Evolutionary conservation across 192 early-diverging fungal genomes (phyloP), one percentile per base, ranked within the genome.

Genomic region (Backusella mclennaniae): DNA sequence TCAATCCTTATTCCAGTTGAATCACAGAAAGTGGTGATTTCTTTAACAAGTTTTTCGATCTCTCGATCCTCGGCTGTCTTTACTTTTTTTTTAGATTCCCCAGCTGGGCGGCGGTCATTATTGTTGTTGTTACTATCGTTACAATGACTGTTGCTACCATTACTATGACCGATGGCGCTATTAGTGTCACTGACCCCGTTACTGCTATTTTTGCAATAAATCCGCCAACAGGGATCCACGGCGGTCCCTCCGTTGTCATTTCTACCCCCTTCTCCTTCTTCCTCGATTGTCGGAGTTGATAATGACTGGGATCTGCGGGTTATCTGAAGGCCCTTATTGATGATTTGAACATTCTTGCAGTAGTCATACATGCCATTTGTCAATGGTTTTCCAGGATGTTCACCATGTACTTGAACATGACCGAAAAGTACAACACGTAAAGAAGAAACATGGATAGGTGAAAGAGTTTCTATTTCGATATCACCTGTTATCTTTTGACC

Each of bases 361-460:
- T 75, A 75, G 4, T 75, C 74, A 44, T 68, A 75, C 21, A 75
- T 67, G 8, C 74, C 74, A 44, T 66, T 75, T 68, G 35, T 42
- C 36, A 75, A 42, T 15, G 74, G 74, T 19, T 66, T 35, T 8
- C 59, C 52, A 31, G 63, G 74, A 1, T 44, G 31, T 0, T 75
- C 63, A 23, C 74, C 74, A 12, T 75, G 35, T 19, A 75, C 63
- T 46, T 75, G 74, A 4, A 31, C 74, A 12, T 75, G 63, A n/a
- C 74, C 74, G 33, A 67, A 75, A 6, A 75, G 67, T 21, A 35
- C 26, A 3, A 75, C 39, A 7, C 74, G 63, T 11, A 75, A 33
- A 31, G 66, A 66, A 42, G 26, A 23, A 23, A 75, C 66, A 42
- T 67, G 11, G 9, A 75, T 66, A n/a, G 63, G 23, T 21, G 31